Evolutionary conservation across 768 basidiomycete species (phyloP).

Genomic region (Omphalotus guepiniiformis): DNA sequence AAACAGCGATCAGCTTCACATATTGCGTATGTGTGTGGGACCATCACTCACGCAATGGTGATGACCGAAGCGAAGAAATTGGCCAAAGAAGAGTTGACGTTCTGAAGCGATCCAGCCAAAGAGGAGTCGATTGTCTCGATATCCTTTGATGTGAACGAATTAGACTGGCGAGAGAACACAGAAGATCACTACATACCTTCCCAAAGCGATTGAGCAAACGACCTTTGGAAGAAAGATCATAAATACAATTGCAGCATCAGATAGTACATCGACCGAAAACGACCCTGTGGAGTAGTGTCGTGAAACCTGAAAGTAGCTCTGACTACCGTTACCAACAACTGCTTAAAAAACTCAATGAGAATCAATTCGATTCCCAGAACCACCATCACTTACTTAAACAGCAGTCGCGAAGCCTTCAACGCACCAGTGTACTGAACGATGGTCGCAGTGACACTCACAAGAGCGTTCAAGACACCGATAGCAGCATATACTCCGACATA

Average conservation of each 20-base stretch:
- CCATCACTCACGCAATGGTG: constrained; percentile 54
- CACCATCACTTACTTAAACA: constrained; percentile 33
- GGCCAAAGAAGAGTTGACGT: constrained; percentile 75
- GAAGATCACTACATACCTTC: constrained; percentile 36
- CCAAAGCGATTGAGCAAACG: constrained; percentile 86
- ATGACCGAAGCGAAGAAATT: constrained; percentile 74
- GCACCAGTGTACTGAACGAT: constrained; percentile 61
- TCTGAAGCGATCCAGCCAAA: constrained; percentile 62
- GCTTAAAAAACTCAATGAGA: constrained; percentile 25
- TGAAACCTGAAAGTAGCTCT: constrained; percentile 83
- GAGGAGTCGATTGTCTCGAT: constrained; percentile 83
- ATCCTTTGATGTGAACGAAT: constrained; percentile 38
- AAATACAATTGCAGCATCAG: background rate
- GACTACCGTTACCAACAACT: constrained; percentile 65
- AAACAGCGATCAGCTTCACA: background rate
- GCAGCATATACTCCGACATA: constrained; percentile 65
- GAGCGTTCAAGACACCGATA: constrained; percentile 48
- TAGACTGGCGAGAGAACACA: constrained; percentile 6
- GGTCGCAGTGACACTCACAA: constrained; percentile 42
- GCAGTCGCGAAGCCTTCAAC: constrained; percentile 39
- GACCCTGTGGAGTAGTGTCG: constrained; percentile 79
- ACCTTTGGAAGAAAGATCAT: constrained; percentile 34
- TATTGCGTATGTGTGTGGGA: no score
- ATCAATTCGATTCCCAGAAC: background rate
- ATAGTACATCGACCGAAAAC: background rate